Base-by-base conservation (phyloP, 352 stramenopile species). In the Globisporangium cylindrosporum region DNA sequence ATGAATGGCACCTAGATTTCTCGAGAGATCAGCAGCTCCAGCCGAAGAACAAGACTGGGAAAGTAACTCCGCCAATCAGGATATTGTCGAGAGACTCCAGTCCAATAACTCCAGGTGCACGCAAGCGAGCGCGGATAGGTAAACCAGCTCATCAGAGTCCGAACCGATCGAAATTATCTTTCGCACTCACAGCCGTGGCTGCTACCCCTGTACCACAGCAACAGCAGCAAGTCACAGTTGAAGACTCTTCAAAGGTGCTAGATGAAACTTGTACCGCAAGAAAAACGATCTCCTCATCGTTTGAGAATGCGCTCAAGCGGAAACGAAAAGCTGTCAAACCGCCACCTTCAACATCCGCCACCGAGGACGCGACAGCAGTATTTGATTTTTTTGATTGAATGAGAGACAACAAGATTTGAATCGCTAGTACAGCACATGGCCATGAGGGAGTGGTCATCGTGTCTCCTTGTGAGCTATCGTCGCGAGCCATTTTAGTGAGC, bases 1-100 rank as follows among this genome's bases (percentile, higher is more conserved):
- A 55, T 15, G 49, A 46, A 7, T 56, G 58, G 7, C 10, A 62
- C 4, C 24, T 67, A 9, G 62, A 67, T 24, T 67, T 67, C 54
- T 67, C 62, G 2, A 36, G 36, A 36, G 62, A 67, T 24, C 8
- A 53, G 5, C 18, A 34, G 38, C 38, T 18, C 32, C 59, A 5
- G 4, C 8, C 4, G 0, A 36, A 25, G 25, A 56, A 34, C 27
- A 41, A 49, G 15, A 15, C 51, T 20, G 24, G 7, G 22, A 55
- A 12, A n/a, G 51, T 14, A 14, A 61, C 62, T 20, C 62, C 62
- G n/a, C 18, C 25, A 0, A 41, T 25, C 9, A 36, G 32, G 29
- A 18, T 53, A 22, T 22, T 36, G 22, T 67, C 62, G 29, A 49
- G 51, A 34, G 53, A 53, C 49, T 59, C 62, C 4, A 67, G 62